Percentiles rank a stretch among this genome's conserved stretches.
These are phyloP conservation scores for Gracilariopsis chorda DNA, from an alignment of 23 red algal species.

Conservation along the genomic window DNA sequence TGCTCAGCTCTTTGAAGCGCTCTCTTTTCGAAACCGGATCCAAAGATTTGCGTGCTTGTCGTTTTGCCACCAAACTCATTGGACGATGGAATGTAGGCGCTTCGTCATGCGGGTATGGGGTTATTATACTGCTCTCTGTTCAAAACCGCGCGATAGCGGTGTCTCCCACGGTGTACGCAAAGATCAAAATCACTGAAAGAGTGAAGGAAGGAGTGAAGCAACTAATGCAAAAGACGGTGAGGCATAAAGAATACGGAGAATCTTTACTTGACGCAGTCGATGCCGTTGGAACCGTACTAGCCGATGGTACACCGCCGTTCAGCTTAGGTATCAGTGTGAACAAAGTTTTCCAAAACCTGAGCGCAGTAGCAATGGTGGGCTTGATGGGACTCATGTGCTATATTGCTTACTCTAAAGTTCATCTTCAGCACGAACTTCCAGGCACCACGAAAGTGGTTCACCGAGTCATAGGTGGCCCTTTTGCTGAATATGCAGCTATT, in stretches of 20 bases:
- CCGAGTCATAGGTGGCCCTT: not conserved
- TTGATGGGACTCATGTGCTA: constrained; percentile 13
- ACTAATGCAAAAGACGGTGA: not conserved
- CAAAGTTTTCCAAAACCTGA: not conserved
- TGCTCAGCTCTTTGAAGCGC: not conserved
- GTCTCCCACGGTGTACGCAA: not conserved
- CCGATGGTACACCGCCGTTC: not conserved
- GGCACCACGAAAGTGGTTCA: not conserved
- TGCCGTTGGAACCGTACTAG: not conserved
- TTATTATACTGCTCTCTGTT: constrained; percentile 3
- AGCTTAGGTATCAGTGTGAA: not conserved
- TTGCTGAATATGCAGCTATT: not conserved
- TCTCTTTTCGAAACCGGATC: not conserved
- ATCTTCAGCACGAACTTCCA: not conserved
- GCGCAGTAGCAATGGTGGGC: not conserved
- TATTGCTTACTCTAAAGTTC: not conserved
- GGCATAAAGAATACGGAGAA: not conserved
- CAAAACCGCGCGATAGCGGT: not conserved
- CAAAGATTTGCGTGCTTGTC: constrained; percentile 9
- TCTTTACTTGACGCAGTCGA: not conserved
- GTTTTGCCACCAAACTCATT: constrained; percentile 2
- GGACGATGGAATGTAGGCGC: not conserved
- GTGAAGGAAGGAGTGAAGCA: constrained; percentile 23
- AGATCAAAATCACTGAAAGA: not conserved
- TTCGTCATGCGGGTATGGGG: not conserved